phyloP scores from a whole-genome alignment of 306 rosid genomes.

The Pyrus pyrifolia region DNA sequence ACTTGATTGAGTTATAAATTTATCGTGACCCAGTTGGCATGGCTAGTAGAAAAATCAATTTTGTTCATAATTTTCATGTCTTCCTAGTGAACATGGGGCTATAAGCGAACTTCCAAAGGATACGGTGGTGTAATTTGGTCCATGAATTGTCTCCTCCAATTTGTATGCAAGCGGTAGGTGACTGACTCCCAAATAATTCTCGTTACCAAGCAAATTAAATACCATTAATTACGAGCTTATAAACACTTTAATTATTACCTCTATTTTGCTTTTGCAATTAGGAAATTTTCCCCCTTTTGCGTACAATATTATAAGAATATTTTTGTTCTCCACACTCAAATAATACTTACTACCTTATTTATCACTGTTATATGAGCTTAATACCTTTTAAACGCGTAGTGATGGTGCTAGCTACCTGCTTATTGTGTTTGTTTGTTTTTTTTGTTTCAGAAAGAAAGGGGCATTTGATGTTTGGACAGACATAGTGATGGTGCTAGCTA shows the following conservation, averaged over 20 bases:
- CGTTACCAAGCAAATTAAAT: background rate
- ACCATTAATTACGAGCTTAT: background rate
- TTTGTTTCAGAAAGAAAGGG: too few relatives aligned
- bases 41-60: constrained; percentile 1
- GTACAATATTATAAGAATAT: too few relatives aligned
- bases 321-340: too few relatives aligned
- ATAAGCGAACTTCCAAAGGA: background rate
- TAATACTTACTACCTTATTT: too few relatives aligned
- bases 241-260: background rate
- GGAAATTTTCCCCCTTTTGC: constrained; percentile 5
- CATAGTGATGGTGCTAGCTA: too few relatives aligned
- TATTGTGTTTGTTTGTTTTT: too few relatives aligned
- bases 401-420: too few relatives aligned
- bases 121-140: background rate
- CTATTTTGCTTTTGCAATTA: background rate
- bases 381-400: too few relatives aligned
- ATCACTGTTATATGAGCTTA: too few relatives aligned
- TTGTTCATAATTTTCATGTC: background rate
- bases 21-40: background rate
- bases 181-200: background rate
- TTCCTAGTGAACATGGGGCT: too few relatives aligned
- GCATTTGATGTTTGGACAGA: too few relatives aligned
- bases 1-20: background rate
- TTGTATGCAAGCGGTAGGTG: background rate
- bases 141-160: background rate